phyloP scores from a whole-genome alignment of 1,139 yeast species.

The Yamadazyma blattariae region DNA sequence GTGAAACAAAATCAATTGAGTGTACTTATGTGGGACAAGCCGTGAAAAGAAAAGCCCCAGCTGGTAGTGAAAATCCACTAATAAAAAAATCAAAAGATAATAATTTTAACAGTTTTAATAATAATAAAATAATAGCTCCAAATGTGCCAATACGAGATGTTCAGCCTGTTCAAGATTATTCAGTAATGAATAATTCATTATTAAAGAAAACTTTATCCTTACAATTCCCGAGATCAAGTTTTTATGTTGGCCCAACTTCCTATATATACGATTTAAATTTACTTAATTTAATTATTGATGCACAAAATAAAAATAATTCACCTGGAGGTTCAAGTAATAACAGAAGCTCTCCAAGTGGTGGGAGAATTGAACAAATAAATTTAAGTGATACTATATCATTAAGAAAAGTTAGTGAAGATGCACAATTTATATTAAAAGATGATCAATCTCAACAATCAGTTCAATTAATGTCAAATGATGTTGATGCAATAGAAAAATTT shows the following conservation, averaged over 20 bases:
- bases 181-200: constrained; percentile 47
- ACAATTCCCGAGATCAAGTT: constrained; percentile 74
- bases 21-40: constrained; percentile 52
- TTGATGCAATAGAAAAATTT: constrained; percentile 67
- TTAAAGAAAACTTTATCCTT: constrained; percentile 44
- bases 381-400: constrained; percentile 55
- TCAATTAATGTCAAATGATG: constrained; percentile 61
- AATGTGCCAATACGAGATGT: constrained; percentile 54
- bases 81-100: constrained; percentile 15
- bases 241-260: constrained; percentile 74
- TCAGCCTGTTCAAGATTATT: constrained; percentile 55
- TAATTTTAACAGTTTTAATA: constrained; percentile 3
- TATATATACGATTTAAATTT: constrained; percentile 58
- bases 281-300: constrained; percentile 51
- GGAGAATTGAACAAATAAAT: constrained; percentile 62
- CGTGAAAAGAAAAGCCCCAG: constrained; percentile 27
- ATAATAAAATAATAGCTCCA: constrained; percentile 34
- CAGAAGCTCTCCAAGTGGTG: constrained; percentile 3
- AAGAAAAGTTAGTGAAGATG: constrained; percentile 63
- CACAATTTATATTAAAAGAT: constrained; percentile 67
- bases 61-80: constrained; percentile 16
- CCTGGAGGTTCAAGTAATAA: neutral
- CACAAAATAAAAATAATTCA: constrained; percentile 22
- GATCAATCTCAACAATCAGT: constrained; percentile 67
- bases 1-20: constrained; percentile 64